Evolutionary conservation across 352 stramenopile species (phyloP).

Genomic region (Phytopythium aichiense): DNA sequence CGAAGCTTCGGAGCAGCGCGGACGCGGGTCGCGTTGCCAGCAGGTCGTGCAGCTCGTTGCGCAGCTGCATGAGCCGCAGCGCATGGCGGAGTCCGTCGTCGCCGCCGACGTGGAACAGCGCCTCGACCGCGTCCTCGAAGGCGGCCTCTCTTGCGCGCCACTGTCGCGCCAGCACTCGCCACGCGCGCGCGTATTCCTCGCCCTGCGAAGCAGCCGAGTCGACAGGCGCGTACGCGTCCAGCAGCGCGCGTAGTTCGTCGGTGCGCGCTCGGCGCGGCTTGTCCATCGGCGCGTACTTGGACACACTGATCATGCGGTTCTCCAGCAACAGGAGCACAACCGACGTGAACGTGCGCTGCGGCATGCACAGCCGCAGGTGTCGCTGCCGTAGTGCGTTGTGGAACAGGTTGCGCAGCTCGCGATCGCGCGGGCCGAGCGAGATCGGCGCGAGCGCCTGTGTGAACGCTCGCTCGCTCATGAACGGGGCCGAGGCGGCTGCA

Average conservation of each 20-base stretch:
- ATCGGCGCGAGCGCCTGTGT: conserved; percentile 35
- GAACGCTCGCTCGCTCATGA: conserved; percentile 49
- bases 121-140: conserved; percentile 51
- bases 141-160: conserved; percentile 45
- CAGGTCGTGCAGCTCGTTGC: conserved; percentile 52
- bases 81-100: neutral
- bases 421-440: conserved; percentile 40
- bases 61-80: conserved; percentile 38
- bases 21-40: conserved; percentile 28
- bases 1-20: conserved; percentile 26
- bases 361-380: conserved; percentile 45
- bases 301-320: conserved; percentile 54
- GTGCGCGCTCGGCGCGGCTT: neutral
- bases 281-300: conserved; percentile 38
- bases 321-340: conserved; percentile 57
- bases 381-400: conserved; percentile 63
- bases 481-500: conserved; percentile 4
- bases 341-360: conserved; percentile 55
- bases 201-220: neutral
- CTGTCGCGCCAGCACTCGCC: conserved; percentile 41
- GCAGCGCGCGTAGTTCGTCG: neutral
- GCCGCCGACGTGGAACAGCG: conserved; percentile 24
- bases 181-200: conserved; percentile 38
- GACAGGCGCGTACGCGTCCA: neutral
- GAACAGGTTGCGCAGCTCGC: conserved; percentile 64